Evolutionary conservation across 805 yeast genomes (phyloP), one percentile per base, ranked within the genome.

Genomic region (Dipodascus albidus): DNA sequence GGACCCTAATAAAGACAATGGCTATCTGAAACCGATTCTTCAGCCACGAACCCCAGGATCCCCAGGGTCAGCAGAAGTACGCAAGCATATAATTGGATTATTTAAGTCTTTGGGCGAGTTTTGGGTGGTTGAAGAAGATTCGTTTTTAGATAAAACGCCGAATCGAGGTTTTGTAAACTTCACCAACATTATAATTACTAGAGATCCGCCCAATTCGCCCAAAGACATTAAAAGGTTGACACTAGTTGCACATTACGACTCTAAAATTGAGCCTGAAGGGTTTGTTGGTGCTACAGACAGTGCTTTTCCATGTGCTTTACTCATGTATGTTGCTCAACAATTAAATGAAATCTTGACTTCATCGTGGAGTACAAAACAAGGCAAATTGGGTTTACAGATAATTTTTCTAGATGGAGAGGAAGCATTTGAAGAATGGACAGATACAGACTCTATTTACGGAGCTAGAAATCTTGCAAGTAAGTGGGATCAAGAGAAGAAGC

Each of bases 391-490:
- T 17, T 48, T 79, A 2, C 77, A 75, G 57, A 62, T 79, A 4
- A 65, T 80, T 0, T 80, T 80, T 58, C 77, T 79, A 52, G 85
- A 80, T 57, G 85, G 85, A 2, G 84, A 80, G 60, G 85, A 80
- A 59, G 83, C 85, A 0, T 55, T 78, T n/a, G 66, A 65, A 1
- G 59, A 67, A n/a, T 80, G 85, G 85, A 60, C 74, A 1, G 69
- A 66, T 4, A 60, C 65, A 0, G 85, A 80, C 56, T 79, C 83
- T 1, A 66, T 79, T 1, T 80, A 80, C 59, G 85, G 85, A 0
- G 74, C 84, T 0, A 70, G 74, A 17, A 76, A 76, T 54, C 61
- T 79, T 27, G 81, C 81, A 4, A 57, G 60, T 1, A 53, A 58
- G 27, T 74, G 77, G 76, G 58, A 60, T 3, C 44, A 54, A 3